These are phyloP conservation scores for Metschnikowia continentalis DNA, from an alignment of 805 yeast species.

Conservation along the genomic window DNA sequence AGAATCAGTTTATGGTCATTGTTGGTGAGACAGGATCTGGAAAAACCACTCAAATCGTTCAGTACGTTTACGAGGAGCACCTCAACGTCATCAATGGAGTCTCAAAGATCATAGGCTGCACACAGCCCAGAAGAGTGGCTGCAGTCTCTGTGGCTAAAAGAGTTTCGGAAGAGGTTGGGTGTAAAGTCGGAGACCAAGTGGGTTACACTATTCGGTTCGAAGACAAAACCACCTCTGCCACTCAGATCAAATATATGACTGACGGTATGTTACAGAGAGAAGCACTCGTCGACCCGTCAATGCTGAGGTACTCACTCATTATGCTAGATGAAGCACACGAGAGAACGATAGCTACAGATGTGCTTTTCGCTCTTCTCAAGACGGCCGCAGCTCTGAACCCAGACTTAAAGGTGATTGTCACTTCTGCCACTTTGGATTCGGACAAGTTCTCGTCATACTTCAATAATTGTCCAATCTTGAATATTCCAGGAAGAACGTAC, in stretches of 20 bases:
- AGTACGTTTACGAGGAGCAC: slow-evolving; percentile 57
- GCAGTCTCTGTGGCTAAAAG: slow-evolving; percentile 79
- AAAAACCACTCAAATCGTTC: slow-evolving; percentile 43
- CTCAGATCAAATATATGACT: slow-evolving; percentile 87
- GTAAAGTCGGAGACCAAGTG: slow-evolving; percentile 65
- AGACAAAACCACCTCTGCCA: slow-evolving; percentile 49
- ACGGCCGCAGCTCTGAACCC: slow-evolving; percentile 68
- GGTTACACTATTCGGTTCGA: slow-evolving; percentile 90
- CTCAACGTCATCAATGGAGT: slow-evolving; percentile 28
- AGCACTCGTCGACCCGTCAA: slow-evolving; percentile 73
- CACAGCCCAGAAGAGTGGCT: slow-evolving; percentile 83
- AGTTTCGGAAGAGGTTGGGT: slow-evolving; percentile 76
- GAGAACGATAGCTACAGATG: slow-evolving; percentile 90
- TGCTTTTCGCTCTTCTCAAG: slow-evolving; percentile 78
- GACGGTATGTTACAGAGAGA: slow-evolving; percentile 95
- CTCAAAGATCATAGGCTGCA: slow-evolving; percentile 49
- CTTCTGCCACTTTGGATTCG: slow-evolving; percentile 93
- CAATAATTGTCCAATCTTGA: slow-evolving; percentile 72
- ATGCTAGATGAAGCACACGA: slow-evolving; percentile 98
- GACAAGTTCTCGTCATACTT: slow-evolving; percentile 79
- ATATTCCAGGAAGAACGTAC: slow-evolving; percentile 84
- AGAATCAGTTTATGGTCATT: slow-evolving; percentile 76
- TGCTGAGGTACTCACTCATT: slow-evolving; percentile 74
- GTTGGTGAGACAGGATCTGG: slow-evolving; percentile 87
- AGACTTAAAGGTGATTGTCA: slow-evolving; percentile 70